Evolutionary conservation across 2,329 filamentous ascomycete species (phyloP).

Genomic region (Verticillium nubilum): DNA sequence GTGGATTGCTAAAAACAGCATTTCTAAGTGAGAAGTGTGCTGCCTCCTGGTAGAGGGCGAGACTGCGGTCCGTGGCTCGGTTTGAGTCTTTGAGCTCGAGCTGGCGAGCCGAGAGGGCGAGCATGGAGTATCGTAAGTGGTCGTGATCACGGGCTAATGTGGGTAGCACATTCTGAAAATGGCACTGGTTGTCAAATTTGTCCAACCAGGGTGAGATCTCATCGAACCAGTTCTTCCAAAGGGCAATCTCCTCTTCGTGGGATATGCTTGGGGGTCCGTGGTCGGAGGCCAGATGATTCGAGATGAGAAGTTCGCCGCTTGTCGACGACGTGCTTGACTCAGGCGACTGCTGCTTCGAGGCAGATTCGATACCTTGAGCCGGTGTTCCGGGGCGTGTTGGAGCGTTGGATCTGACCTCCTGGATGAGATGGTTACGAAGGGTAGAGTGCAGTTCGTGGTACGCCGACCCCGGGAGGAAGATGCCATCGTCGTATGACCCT

Average conservation of each 20-base stretch:
- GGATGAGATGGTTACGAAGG: conserved; percentile 36
- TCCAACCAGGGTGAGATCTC: conserved; percentile 42
- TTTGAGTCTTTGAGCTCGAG: conserved; percentile 36
- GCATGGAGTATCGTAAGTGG: conserved; percentile 41
- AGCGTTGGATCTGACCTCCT: conserved; percentile 33
- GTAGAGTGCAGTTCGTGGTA: conserved; percentile 41
- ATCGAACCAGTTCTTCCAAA: conserved; percentile 36
- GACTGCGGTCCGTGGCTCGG: conserved; percentile 30
- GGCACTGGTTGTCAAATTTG: conserved; percentile 43
- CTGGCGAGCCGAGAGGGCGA: conserved; percentile 46
- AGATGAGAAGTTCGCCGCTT: background rate
- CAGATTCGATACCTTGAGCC: background rate
- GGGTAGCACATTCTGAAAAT: conserved; percentile 42
- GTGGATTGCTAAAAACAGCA: conserved; percentile 44
- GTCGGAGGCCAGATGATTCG: background rate
- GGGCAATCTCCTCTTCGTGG: conserved; percentile 22
- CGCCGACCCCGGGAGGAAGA: conserved; percentile 40
- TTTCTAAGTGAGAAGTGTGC: too few relatives aligned
- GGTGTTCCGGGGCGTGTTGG: conserved; percentile 20
- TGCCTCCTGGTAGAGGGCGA: conserved; percentile 45
- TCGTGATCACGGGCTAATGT: conserved; percentile 36
- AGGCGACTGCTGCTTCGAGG: background rate
- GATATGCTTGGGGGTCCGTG: conserved; percentile 12
- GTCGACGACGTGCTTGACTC: conserved; percentile 3
- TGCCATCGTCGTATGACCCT: conserved; percentile 28